A percentile compares a stretch with the other conserved stretches of the same genome.
phyloP scores from a whole-genome alignment of 164 flowering plant genomes.

The grape (Vitis vinifera) region ASM3070453v1 NC_081818.1:24118501-24119000 shows the following conservation, averaged over 20 bases:
- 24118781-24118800: slow-evolving; percentile 64
- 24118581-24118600: slow-evolving; percentile 57
- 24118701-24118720: slow-evolving; percentile 36
- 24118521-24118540: slow-evolving; percentile 34
- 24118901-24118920: slow-evolving; percentile 41
- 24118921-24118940: slow-evolving; percentile 44
- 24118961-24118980: slow-evolving; percentile 30
- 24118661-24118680: slow-evolving; percentile 33
- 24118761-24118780: slow-evolving; percentile 92
- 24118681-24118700: slow-evolving; percentile 35
- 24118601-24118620: slow-evolving; percentile 68
- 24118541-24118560: slow-evolving; percentile 33
- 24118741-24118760: slow-evolving; percentile 97
- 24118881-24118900: slow-evolving; percentile 45
- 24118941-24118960: slow-evolving; percentile 30
- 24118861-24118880: slow-evolving; percentile 36
- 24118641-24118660: slow-evolving; percentile 34
- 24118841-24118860: slow-evolving; percentile 46
- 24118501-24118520: slow-evolving; percentile 39
- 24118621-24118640: slow-evolving; percentile 63
- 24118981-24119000: slow-evolving; percentile 40
- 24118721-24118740: slow-evolving; percentile 77
- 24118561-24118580: slow-evolving; percentile 38
- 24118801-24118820: slow-evolving; percentile 86
- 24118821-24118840: slow-evolving; percentile 58